Evolutionary conservation across 2,329 filamentous ascomycete genomes (phyloP).

Genomic region (Lasiodiplodia citricola): DNA sequence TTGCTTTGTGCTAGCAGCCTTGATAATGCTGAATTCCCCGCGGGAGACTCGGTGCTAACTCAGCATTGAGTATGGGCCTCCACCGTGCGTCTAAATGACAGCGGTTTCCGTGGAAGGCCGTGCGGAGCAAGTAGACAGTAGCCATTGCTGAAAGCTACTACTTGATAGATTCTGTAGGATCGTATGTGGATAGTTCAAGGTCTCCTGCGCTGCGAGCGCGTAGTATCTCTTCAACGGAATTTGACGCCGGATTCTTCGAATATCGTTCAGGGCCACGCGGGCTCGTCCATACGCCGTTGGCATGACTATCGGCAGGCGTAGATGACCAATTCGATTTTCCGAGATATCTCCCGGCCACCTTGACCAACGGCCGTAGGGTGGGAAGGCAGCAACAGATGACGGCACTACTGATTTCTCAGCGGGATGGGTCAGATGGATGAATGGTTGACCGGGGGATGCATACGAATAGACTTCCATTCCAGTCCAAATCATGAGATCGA

Average conservation of each 20-base stretch:
- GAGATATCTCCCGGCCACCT: not conserved
- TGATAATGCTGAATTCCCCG: too few relatives aligned
- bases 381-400: not conserved
- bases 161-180: not conserved
- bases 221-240: not conserved
- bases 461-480: not conserved
- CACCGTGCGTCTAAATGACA: too few relatives aligned
- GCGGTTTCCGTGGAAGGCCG: too few relatives aligned
- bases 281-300: not conserved
- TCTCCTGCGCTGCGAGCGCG: not conserved
- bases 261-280: not conserved
- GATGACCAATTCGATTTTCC: not conserved
- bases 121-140: too few relatives aligned
- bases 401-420: not conserved
- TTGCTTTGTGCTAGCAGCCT: too few relatives aligned
- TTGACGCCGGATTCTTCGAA: not conserved
- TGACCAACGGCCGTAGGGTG: not conserved
- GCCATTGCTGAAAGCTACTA: too few relatives aligned
- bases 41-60: too few relatives aligned
- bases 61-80: too few relatives aligned
- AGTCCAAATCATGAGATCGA: conserved; percentile 1
- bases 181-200: not conserved
- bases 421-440: not conserved
- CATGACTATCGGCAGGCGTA: not conserved
- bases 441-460: not conserved